Evolutionary conservation across 768 basidiomycete species (phyloP), one percentile per base, ranked within the genome.

Genomic region (Rhizopogon vulgaris): DNA sequence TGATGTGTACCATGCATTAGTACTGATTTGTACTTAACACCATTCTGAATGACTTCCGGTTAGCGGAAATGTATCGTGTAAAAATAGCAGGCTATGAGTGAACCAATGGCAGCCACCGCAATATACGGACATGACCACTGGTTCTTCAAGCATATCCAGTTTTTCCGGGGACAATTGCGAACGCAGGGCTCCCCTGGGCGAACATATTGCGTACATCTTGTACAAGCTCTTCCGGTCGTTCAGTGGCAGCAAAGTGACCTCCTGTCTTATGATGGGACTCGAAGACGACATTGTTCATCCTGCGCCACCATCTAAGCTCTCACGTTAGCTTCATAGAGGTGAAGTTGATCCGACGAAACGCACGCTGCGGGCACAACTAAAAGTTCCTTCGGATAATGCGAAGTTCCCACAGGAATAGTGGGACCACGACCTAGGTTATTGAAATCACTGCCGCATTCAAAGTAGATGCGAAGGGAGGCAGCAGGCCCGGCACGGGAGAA

Each of bases 361-460:
- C 32, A 51, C 40, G 27, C 41, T 37, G 28, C 15, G 6, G 50
- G 71, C 72, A 68, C 89, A 90, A 60, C 90, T 90, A 50, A 69
- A 76, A n/a, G 76, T 75, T 24, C 90, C 86, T 62, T 90, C 90
- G 22, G 61, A 60, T 60, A 79, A 53, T 56, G 90, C 69, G 63
- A 88, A 90, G 5, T 87, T 77, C 3, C 90, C 88, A 66, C 91
- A 90, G 49, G 48, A 27, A 48, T 48, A 11, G 36, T 24, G 36
- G 48, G 25, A 11, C 27, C 15, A 38, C 12, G 48, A 4, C 28
- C 15, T 30, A 30, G 1, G 18, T 15, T 10, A 2, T n/a, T 1
- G 3, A 22, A n/a, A 6, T 38, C 41, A 11, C 34, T 4, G n/a
- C 52, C 53, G 12, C 46, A 46, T 17, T 59, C 56, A 17, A 57